Base-by-base conservation (phyloP, 345 rosid species). In the Luvunga scandens region DNA sequence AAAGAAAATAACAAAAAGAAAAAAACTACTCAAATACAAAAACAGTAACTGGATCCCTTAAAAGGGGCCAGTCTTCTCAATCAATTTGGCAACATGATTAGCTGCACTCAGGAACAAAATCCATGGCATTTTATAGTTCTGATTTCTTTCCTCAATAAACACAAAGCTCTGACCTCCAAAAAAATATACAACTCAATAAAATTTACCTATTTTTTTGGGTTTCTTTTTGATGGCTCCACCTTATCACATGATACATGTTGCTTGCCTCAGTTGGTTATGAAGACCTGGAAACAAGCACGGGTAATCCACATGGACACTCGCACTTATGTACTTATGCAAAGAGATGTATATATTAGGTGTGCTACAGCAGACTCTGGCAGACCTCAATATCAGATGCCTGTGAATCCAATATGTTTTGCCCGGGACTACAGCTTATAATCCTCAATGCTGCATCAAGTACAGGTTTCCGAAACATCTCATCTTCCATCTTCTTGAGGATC, bases 401-500 rank as follows among this genome's bases (percentile, higher is more conserved):
- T 0, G 91, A 72, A 33, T 81, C 85, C 86, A 88, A 75, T 75
- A 92, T 14, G 66, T 77, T 81, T 82, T 85, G 83, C 8, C 84
- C 90, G 1, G 87, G 72, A 80, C 81, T 73, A 21, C 86, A 86
- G 42, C 70, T 81, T 18, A 92, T 34, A 45, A 71, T 69, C 80
- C 80, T 87, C 77, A 77, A 66, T 25, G 86, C 90, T 39, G 93
- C 90, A 72, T 90, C 87, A 31, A 92, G 81, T 5, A 94, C 82
- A 59, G 78, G 81, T 81, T 89, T 92, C 84, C 71, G 92, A 80
- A 76, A 89, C 76, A 9, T 48, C n/a, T 84, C 88, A 62, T 96
- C 93, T 75, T 90, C 94, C 84, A 90, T 84, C 84, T 90, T 88
- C 85, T 81, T 79, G 14, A 95, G 89, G 72, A 89, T 77, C 80